Conservation (phyloP, 148 eudicot species). For the Silene conica region DNA sequence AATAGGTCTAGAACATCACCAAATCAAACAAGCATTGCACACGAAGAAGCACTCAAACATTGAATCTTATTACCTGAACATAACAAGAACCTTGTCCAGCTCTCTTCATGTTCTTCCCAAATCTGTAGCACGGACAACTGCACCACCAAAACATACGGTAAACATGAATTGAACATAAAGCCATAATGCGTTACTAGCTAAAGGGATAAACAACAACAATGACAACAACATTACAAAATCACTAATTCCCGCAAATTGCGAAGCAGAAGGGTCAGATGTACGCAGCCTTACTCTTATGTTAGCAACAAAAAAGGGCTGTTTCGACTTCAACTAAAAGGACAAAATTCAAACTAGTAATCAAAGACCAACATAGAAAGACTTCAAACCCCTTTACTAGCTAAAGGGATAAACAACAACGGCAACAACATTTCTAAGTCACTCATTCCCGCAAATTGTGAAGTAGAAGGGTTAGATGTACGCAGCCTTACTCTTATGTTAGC, state of each 20-base stretch:
- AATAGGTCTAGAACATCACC: neutral
- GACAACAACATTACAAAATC: neutral
- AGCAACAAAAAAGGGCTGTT: too few relatives aligned
- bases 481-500: too few relatives aligned
- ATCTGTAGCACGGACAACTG: conserved; percentile 95
- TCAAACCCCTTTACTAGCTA: neutral
- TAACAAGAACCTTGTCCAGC: conserved; percentile 86
- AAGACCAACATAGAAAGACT: conserved; percentile 10
- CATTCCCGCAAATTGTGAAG: too few relatives aligned
- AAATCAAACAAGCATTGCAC: neutral
- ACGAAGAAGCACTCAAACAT: neutral
- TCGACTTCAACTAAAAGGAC: too few relatives aligned
- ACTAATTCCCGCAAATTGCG: too few relatives aligned
- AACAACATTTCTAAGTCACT: neutral
- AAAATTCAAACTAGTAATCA: neutral
- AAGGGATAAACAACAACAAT: neutral
- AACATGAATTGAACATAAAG: neutral
- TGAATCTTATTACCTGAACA: conserved; percentile 48
- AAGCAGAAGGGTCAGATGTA: too few relatives aligned
- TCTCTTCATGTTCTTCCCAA: conserved; percentile 88
- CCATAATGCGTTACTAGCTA: neutral
- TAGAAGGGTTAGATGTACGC: too few relatives aligned
- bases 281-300: too few relatives aligned
- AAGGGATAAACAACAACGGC: neutral
- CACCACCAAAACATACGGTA: conserved; percentile 23